phyloP scores from a whole-genome alignment of 2,329 filamentous ascomycete genomes.

The Cordyceps javanica region DNA sequence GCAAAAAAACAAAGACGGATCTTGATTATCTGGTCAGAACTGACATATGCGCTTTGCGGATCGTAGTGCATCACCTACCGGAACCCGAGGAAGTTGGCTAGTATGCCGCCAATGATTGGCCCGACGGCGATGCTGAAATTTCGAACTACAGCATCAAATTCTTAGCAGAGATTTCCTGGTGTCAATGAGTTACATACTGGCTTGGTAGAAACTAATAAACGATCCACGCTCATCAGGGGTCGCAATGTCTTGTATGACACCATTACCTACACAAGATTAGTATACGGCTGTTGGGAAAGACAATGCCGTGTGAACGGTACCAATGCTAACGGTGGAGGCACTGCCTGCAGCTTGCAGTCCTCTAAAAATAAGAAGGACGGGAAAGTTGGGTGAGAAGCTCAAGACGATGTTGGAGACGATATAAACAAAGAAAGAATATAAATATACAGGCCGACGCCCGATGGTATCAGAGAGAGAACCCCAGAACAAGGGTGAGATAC shows the following conservation, averaged over 20 bases:
- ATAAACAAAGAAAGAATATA: constrained; percentile 40
- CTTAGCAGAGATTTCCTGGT: neutral
- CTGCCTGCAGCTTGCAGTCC: constrained; percentile 41
- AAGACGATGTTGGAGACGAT: constrained; percentile 40
- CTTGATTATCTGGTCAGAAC: neutral
- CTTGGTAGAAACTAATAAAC: constrained; percentile 27
- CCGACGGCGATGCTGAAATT: neutral
- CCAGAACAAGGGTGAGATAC: constrained; percentile 42
- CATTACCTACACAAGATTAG: constrained; percentile 20
- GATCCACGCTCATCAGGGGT: constrained; percentile 21
- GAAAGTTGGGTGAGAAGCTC: constrained; percentile 37
- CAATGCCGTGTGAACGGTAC: constrained; percentile 19
- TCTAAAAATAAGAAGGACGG: constrained; percentile 38
- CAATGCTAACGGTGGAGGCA: constrained; percentile 41
- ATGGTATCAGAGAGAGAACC: constrained; percentile 40
- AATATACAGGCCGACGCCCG: constrained; percentile 40
- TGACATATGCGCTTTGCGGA: neutral
- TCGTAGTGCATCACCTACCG: neutral
- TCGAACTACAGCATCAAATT: neutral
- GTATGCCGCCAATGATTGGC: neutral
- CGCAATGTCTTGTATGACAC: constrained; percentile 26
- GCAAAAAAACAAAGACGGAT: neutral
- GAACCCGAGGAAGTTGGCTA: neutral
- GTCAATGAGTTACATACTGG: constrained; percentile 19
- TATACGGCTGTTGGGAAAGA: neutral